Evolutionary conservation across 495 filamentous ascomycete genomes (phyloP).

Genomic region (Jackrogersella multiformis): DNA sequence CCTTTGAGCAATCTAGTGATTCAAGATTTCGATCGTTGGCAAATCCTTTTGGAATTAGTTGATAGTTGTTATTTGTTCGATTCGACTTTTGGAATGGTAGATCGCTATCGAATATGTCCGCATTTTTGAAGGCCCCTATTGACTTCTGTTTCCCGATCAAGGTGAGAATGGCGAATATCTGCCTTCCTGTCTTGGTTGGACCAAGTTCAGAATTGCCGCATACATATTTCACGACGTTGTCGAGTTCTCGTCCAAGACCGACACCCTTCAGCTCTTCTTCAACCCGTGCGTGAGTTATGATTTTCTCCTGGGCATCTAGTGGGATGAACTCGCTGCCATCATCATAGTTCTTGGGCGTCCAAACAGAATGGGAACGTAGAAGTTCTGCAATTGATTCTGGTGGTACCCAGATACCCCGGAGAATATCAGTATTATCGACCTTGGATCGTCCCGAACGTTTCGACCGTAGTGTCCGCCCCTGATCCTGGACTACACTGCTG

Average conservation of each 20-base stretch:
- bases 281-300: neutral
- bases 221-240: neutral
- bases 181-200: neutral
- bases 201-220: neutral
- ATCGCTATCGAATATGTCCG: neutral
- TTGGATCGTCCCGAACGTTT: too few species aligned
- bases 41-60: neutral
- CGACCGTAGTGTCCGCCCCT: too few species aligned
- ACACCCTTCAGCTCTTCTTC: neutral
- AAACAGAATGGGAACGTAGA: too few species aligned
- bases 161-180: slow-evolving; percentile 4
- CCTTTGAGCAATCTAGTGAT: neutral
- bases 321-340: too few species aligned
- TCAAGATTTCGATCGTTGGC: neutral
- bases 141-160: neutral
- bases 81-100: neutral
- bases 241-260: neutral
- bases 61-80: neutral
- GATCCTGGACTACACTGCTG: too few species aligned
- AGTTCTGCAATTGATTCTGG: too few species aligned
- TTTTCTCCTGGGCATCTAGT: neutral
- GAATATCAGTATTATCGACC: too few species aligned
- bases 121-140: neutral
- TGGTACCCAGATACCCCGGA: too few species aligned
- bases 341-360: too few species aligned